A percentile compares a stretch with the other conserved stretches of the same genome.
Conservation (phyloP, 306 rosid genomes). For the Cucumis cinereus region DNA sequence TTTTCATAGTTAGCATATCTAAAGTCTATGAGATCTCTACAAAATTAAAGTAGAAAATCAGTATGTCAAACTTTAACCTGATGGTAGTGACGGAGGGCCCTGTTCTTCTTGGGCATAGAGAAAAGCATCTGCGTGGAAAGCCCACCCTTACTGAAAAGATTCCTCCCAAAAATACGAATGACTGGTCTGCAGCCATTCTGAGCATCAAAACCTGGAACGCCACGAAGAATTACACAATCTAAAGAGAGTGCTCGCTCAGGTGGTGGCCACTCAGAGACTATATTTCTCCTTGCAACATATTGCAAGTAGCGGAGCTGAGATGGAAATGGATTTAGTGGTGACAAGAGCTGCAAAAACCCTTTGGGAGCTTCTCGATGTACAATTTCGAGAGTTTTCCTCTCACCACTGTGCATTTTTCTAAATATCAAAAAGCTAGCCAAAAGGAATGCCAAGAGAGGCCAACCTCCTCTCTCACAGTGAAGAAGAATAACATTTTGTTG, state of each 20-base stretch:
- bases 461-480: slow-evolving; percentile 95
- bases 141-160: slow-evolving; percentile 69
- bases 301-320: slow-evolving; percentile 93
- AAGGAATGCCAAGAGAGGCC: slow-evolving; percentile 87
- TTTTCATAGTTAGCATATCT: neutral
- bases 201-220: slow-evolving; percentile 70
- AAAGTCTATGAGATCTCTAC: neutral
- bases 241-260: slow-evolving; percentile 83
- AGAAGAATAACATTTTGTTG: slow-evolving; percentile 64
- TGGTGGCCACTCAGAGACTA: slow-evolving; percentile 86
- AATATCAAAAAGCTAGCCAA: slow-evolving; percentile 64
- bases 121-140: slow-evolving; percentile 80
- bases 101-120: slow-evolving; percentile 79
- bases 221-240: slow-evolving; percentile 81
- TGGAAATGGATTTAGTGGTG: slow-evolving; percentile 82
- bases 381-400: slow-evolving; percentile 70
- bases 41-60: neutral
- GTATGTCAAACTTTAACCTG: slow-evolving; percentile 30
- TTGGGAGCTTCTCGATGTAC: slow-evolving; percentile 93
- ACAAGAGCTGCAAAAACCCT: slow-evolving; percentile 71
- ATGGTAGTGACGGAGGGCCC: slow-evolving; percentile 50
- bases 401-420: slow-evolving; percentile 60
- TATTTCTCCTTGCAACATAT: slow-evolving; percentile 83
- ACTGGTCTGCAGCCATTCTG: slow-evolving; percentile 81
- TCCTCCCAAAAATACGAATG: slow-evolving; percentile 81